phyloP scores from a whole-genome alignment of 345 rosid species.

The Moricandia arvensis region DNA sequence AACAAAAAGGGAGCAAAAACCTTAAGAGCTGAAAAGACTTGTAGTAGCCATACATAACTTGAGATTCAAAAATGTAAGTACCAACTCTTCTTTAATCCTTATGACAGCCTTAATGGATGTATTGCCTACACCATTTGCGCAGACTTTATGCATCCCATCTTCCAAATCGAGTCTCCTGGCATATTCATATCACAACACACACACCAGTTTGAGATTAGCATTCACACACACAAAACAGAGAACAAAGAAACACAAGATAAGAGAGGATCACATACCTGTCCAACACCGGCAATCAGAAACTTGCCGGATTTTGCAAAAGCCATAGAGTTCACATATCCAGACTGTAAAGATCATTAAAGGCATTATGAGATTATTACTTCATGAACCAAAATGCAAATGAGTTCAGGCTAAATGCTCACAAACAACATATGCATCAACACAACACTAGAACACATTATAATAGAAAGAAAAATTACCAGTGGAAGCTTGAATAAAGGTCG shows the following conservation, averaged over 20 bases:
- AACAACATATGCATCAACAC: not conserved
- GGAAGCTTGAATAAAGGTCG: not conserved
- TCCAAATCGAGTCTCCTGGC: constrained; percentile 3
- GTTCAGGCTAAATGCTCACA: no score
- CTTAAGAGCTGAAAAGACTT: constrained; percentile 9
- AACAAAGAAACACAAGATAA: not conserved
- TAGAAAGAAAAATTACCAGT: not conserved
- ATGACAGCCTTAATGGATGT: constrained; percentile 7
- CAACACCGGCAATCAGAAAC: not conserved
- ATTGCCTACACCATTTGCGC: constrained; percentile 2
- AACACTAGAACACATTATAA: not conserved
- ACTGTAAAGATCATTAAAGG: not conserved
- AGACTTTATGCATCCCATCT: not conserved
- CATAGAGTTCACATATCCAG: not conserved
- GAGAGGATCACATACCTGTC: not conserved
- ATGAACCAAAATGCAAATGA: not conserved
- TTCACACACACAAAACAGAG: not conserved
- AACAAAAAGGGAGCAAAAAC: constrained; percentile 16
- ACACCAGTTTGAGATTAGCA: not conserved
- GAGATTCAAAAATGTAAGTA: constrained; percentile 12
- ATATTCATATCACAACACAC: not conserved
- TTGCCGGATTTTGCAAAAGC: not conserved
- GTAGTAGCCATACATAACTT: constrained; percentile 17
- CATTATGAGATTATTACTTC: not conserved
- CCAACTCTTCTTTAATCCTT: not conserved